Conservation (phyloP, 768 basidiomycete genomes). For the Termitomyces eurrhizus region DNA sequence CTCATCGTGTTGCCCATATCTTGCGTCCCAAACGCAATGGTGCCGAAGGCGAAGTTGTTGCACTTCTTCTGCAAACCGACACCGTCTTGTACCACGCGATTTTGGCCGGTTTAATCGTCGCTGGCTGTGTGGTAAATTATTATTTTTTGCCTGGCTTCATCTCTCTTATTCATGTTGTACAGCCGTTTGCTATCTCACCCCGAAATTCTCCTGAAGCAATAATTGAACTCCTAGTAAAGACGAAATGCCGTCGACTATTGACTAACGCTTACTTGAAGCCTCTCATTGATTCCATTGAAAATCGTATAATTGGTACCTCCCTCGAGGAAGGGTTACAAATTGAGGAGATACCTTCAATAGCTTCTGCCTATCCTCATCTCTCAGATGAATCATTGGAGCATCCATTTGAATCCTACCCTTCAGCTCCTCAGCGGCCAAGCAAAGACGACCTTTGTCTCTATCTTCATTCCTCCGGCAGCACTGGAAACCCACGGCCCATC, state of each 20-base stretch:
- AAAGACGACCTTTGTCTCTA: slow-evolving; percentile 21
- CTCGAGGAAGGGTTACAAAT: slow-evolving; percentile 21
- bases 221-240: slow-evolving; percentile 31
- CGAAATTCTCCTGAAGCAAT: slow-evolving; percentile 33
- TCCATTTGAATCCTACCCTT: slow-evolving; percentile 13
- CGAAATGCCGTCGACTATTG: slow-evolving; percentile 35
- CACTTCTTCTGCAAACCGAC: slow-evolving; percentile 31
- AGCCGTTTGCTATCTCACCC: slow-evolving; percentile 41
- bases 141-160: background rate
- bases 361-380: slow-evolving; percentile 15
- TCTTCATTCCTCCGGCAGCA: slow-evolving; percentile 39
- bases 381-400: slow-evolving; percentile 9
- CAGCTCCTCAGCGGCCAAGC: slow-evolving; percentile 5
- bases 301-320: slow-evolving; percentile 14
- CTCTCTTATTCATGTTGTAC: background rate
- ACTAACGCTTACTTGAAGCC: slow-evolving; percentile 24
- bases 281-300: slow-evolving; percentile 26
- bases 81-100: slow-evolving; percentile 39
- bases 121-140: slow-evolving; percentile 32
- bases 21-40: slow-evolving; percentile 30
- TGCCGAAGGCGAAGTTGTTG: slow-evolving; percentile 29
- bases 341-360: slow-evolving; percentile 26
- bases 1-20: slow-evolving; percentile 37
- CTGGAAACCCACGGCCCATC: slow-evolving; percentile 37
- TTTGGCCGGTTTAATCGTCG: slow-evolving; percentile 31